Evolutionary conservation across 495 filamentous ascomycete genomes (phyloP).

Genomic region (Bacidia rubella): DNA sequence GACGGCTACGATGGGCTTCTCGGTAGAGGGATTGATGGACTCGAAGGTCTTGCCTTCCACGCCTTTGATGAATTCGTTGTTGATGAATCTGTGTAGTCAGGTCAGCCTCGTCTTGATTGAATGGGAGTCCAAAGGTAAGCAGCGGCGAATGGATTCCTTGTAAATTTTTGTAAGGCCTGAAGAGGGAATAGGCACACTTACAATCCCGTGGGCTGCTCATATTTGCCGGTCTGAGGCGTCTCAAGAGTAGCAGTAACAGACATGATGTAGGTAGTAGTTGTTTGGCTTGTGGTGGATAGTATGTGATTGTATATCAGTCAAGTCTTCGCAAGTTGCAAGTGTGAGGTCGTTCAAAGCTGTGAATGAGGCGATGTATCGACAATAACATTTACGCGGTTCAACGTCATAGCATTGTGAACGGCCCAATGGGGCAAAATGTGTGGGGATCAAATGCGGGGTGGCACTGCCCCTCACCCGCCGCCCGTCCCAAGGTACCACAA

Average conservation of each 20-base stretch:
- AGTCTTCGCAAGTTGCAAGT: too few species aligned
- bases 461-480: too few species aligned
- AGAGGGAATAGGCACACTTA: constrained; percentile 36
- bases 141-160: not conserved
- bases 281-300: too few species aligned
- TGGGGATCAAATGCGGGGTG: not conserved
- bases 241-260: constrained; percentile 43
- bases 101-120: not conserved
- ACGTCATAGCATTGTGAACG: not conserved
- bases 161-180: not conserved
- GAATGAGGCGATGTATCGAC: not conserved
- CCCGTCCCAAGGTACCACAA: not conserved
- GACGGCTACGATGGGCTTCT: constrained; percentile 61
- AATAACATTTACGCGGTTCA: not conserved
- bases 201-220: constrained; percentile 78
- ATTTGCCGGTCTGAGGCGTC: constrained; percentile 59
- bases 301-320: too few species aligned
- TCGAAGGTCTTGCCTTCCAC: constrained; percentile 73
- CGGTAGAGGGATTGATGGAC: constrained; percentile 53
- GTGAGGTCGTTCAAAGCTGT: too few species aligned
- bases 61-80: constrained; percentile 86
- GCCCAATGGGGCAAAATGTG: not conserved
- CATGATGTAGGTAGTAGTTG: constrained; percentile 26
- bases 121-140: not conserved
- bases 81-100: constrained; percentile 97